Base-by-base conservation (phyloP, 2,329 filamentous ascomycete genomes). In the Epichloe coenophiala region DNA sequence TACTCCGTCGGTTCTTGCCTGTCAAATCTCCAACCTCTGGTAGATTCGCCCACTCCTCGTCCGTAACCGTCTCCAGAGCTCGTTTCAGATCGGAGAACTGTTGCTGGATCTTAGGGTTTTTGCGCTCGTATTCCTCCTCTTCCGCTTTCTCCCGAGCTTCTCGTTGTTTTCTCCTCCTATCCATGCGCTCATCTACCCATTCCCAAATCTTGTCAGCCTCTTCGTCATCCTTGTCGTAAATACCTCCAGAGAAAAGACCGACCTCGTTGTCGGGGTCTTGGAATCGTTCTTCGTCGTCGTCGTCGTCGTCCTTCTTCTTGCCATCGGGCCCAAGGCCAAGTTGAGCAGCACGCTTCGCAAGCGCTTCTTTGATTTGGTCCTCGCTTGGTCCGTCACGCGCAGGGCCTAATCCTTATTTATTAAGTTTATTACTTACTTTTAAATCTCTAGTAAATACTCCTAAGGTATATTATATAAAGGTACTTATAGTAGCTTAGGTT, bases 31-130 rank as follows among this genome's bases (percentile, higher is more conserved):
- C 93, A 36, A 96, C 91, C 61, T 98, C 94, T 5, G 93, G 94
- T 40, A 98, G 75, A 60, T 83, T 94, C 39, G 88, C 89, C 93
- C 93, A 98, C 60, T 98, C 90, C 55, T 98, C 91, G 64, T 97
- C 91, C 42, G 87, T 86, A 31, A 98, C 86, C 5, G 83, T 86
- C 40, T 86, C 84, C 38, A 98, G 77, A 5, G 88, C 88, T 61
- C 94, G 81, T 69, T 98, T 98, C 48, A 97, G 72, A 60, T 97
- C 93, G 63, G 90, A 89, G 66, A 98, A 98, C 67, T 98, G 93
- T 59, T 96, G 88, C 63, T 95, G 88, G 48, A 98, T 96, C 70
- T 97, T 98, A 13, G 93, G 93, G 65, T 98, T 97, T 97, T 95
- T 91, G 59, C 85, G 83, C 72, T 98, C 91, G 76, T 95, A 95